These are phyloP conservation scores for Penicillium sp. DNA, from an alignment of 2,329 filamentous ascomycete species.

Conservation along the genomic window DNA sequence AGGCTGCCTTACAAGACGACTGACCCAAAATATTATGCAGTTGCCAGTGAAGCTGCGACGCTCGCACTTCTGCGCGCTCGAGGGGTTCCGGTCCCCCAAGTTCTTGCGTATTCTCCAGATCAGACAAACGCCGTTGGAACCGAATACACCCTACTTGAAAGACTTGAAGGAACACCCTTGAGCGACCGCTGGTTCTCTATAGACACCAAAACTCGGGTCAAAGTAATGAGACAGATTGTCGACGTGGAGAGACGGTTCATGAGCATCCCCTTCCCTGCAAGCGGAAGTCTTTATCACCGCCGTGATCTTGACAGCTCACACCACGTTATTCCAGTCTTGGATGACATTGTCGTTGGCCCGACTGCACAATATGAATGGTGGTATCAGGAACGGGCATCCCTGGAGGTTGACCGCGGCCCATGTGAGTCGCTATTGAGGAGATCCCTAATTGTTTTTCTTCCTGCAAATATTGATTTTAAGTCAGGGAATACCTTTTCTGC, in stretches of 20 bases:
- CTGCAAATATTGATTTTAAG: slow-evolving; percentile 6
- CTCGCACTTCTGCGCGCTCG: slow-evolving; percentile 18
- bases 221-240: slow-evolving; percentile 22
- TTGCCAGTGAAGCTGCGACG: slow-evolving; percentile 23
- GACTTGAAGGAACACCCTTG: slow-evolving; percentile 25
- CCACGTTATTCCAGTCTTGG: background rate
- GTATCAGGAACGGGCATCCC: slow-evolving; percentile 17
- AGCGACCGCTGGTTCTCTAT: slow-evolving; percentile 29
- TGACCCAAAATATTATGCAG: slow-evolving; percentile 15
- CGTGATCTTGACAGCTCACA: slow-evolving; percentile 11
- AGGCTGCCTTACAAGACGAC: slow-evolving; percentile 20
- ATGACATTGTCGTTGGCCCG: slow-evolving; percentile 17
- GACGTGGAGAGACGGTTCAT: slow-evolving; percentile 19
- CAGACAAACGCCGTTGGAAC: slow-evolving; percentile 19
- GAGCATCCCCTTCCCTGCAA: slow-evolving; percentile 20
- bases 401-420: slow-evolving; percentile 22
- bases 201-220: slow-evolving; percentile 17
- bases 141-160: slow-evolving; percentile 20
- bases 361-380: slow-evolving; percentile 19
- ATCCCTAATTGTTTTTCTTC: slow-evolving; percentile 7
- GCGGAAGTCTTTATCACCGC: slow-evolving; percentile 26
- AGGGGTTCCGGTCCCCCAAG: slow-evolving; percentile 14
- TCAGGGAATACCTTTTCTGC: slow-evolving; percentile 9
- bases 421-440: slow-evolving; percentile 13
- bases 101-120: slow-evolving; percentile 20